phyloP scores from a whole-genome alignment of 2,329 filamentous ascomycete genomes.

The Lachnellula subtilissima region DNA sequence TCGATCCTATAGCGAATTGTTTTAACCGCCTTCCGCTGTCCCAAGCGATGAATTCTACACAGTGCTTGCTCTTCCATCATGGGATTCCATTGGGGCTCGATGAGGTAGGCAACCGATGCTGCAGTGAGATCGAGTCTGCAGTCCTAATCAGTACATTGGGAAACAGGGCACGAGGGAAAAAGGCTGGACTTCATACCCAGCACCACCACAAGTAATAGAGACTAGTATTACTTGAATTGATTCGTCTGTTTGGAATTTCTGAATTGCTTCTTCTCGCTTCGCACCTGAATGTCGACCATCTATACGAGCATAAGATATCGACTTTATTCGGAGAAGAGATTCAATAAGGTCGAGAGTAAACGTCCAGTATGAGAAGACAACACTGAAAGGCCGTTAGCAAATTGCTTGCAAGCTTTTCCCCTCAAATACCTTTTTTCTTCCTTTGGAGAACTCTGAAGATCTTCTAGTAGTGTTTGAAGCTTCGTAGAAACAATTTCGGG shows the following conservation, averaged over 20 bases:
- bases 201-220: constrained; percentile 48
- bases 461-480: constrained; percentile 5
- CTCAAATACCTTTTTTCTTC: constrained; percentile 34
- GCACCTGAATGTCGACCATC: constrained; percentile 43
- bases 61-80: constrained; percentile 30
- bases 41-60: constrained; percentile 24
- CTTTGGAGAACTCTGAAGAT: constrained; percentile 4
- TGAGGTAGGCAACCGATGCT: constrained; percentile 25
- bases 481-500: constrained; percentile 9
- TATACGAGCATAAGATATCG: constrained; percentile 38
- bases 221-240: constrained; percentile 41
- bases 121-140: constrained; percentile 20
- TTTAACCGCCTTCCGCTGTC: constrained; percentile 21
- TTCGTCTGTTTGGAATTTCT: constrained; percentile 37
- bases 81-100: constrained; percentile 33
- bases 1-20: constrained; percentile 26
- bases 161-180: neutral
- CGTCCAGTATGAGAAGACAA: constrained; percentile 49
- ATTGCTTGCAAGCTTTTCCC: constrained; percentile 4
- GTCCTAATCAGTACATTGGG: neutral
- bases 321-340: constrained; percentile 33
- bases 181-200: constrained; percentile 36
- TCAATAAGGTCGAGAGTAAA: constrained; percentile 44
- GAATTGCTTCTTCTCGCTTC: constrained; percentile 37
- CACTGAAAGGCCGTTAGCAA: constrained; percentile 29